phyloP scores from a whole-genome alignment of 768 basidiomycete genomes.

The Austroboletus eburneus region DNA sequence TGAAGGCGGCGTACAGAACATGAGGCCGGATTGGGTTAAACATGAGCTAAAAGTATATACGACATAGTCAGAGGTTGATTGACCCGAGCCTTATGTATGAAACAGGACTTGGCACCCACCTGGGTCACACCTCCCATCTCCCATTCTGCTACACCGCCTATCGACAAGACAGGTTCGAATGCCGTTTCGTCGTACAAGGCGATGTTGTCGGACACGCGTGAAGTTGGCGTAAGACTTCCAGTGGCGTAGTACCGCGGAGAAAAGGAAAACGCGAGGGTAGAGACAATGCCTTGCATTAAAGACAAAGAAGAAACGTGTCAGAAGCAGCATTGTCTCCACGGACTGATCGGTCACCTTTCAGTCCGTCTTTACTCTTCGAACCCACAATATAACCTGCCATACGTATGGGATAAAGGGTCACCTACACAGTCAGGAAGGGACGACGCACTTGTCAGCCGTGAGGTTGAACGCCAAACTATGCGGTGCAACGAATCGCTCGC shows the following conservation, averaged over 20 bases:
- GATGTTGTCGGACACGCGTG: slow-evolving; percentile 48
- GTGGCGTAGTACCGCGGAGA: slow-evolving; percentile 63
- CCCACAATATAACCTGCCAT: slow-evolving; percentile 84
- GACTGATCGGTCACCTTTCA: slow-evolving; percentile 59
- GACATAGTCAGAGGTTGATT: too few species aligned
- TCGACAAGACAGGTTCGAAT: slow-evolving; percentile 52
- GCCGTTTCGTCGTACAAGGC: slow-evolving; percentile 63
- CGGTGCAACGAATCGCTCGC: slow-evolving; percentile 85
- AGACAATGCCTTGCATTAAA: slow-evolving; percentile 83
- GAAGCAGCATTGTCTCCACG: neutral
- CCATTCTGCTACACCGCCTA: slow-evolving; percentile 47
- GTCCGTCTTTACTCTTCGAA: slow-evolving; percentile 79
- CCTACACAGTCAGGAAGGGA: too few species aligned
- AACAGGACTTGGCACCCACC: too few species aligned
- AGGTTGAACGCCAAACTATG: slow-evolving; percentile 78
- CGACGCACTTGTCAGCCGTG: too few species aligned
- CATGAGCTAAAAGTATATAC: too few species aligned
- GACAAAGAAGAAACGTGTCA: too few species aligned
- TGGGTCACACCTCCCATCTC: slow-evolving; percentile 43
- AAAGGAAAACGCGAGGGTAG: slow-evolving; percentile 74
- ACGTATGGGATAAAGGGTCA: too few species aligned
- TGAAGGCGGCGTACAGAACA: slow-evolving; percentile 68
- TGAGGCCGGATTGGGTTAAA: too few species aligned
- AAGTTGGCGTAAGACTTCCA: slow-evolving; percentile 42
- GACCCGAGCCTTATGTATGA: too few species aligned